Base-by-base conservation (phyloP, 83 land plant species). In the Diphasiastrum complanatum region DNA sequence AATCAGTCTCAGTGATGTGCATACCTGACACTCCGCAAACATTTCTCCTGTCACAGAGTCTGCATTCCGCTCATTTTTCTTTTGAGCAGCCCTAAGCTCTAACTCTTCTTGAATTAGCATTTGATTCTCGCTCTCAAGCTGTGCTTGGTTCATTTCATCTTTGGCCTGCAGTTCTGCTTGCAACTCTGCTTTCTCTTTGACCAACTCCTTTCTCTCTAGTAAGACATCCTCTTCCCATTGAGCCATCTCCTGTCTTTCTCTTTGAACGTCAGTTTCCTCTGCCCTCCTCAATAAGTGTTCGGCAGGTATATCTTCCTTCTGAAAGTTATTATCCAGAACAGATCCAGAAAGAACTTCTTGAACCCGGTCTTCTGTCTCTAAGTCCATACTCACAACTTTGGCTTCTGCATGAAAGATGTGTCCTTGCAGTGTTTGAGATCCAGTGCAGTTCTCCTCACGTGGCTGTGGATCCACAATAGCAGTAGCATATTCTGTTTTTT, bases 21-120 rank as follows among this genome's bases (percentile, higher is more conserved):
- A 37, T 8, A 93, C 99, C 99, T 95, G 99, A 48, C 96, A 89
- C 45, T 95, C 99, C 33, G 86, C 76, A 74, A 89, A 95, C 99
- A 95, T 95, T 67, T 95, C 99, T 63, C 82, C 77, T 55, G 81
- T 95, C 8, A 86, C 97, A 66, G 87, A 80, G 60, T 86, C 99
- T 19, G 97, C 99, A 81, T 86, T 82, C 0, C 89, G 76, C 60
- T 95, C 97, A 56, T 84, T 76, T 68, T 74, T 82, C 61, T 78
- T 84, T 72, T 82, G 84, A 60, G 81, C 78, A 67, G 69, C 80
- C 36, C 78, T 82, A 5, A 95, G 78, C 47, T 77, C 68, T 12
- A 48, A 32, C 34, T 73, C 78, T 57, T 95, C 99, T 57, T 86
- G 72, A 40, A 47, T 66, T 38, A 95, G 63, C 33, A 66, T 28